Evolutionary conservation across 2,329 filamentous ascomycete species (phyloP).

Genomic region (Ophiostoma sp.): DNA sequence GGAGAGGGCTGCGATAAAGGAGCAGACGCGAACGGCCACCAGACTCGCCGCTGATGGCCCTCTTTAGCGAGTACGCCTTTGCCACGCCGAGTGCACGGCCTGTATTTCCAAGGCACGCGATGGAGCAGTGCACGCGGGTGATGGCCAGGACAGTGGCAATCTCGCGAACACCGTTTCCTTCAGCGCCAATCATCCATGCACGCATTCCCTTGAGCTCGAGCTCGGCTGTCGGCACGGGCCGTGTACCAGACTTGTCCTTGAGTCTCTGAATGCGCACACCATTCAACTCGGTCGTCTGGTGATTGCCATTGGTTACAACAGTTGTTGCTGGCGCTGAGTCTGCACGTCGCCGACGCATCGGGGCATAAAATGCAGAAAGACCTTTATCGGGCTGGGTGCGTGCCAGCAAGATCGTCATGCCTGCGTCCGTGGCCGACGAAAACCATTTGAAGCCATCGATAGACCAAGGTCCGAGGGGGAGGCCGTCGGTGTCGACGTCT

Average conservation of each 20-base stretch:
- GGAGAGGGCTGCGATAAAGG: slow-evolving; percentile 49
- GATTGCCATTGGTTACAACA: slow-evolving; percentile 29
- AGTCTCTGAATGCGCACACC: slow-evolving; percentile 63
- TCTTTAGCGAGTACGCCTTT: slow-evolving; percentile 53
- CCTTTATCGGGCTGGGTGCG: slow-evolving; percentile 46
- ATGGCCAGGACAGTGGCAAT: slow-evolving; percentile 65
- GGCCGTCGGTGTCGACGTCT: slow-evolving; percentile 29
- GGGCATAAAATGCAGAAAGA: slow-evolving; percentile 60
- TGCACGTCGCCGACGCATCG: slow-evolving; percentile 46
- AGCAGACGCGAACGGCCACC: slow-evolving; percentile 43
- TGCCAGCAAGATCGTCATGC: slow-evolving; percentile 61
- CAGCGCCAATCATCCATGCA: slow-evolving; percentile 59
- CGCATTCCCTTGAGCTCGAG: slow-evolving; percentile 60
- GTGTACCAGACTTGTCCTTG: slow-evolving; percentile 69
- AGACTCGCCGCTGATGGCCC: slow-evolving; percentile 45
- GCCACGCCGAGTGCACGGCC: slow-evolving; percentile 54
- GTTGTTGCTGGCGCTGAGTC: slow-evolving; percentile 29
- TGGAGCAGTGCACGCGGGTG: slow-evolving; percentile 54
- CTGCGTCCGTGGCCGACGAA: slow-evolving; percentile 59
- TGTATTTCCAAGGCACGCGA: slow-evolving; percentile 48
- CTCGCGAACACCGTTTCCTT: slow-evolving; percentile 62
- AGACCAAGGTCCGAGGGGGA: slow-evolving; percentile 51
- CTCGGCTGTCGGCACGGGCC: slow-evolving; percentile 65
- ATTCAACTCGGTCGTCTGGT: slow-evolving; percentile 48
- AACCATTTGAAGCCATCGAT: slow-evolving; percentile 70